Evolutionary conservation across 176 grass and related monocot genomes (phyloP).

Genomic region (Tillandsia leiboldiana): DNA sequence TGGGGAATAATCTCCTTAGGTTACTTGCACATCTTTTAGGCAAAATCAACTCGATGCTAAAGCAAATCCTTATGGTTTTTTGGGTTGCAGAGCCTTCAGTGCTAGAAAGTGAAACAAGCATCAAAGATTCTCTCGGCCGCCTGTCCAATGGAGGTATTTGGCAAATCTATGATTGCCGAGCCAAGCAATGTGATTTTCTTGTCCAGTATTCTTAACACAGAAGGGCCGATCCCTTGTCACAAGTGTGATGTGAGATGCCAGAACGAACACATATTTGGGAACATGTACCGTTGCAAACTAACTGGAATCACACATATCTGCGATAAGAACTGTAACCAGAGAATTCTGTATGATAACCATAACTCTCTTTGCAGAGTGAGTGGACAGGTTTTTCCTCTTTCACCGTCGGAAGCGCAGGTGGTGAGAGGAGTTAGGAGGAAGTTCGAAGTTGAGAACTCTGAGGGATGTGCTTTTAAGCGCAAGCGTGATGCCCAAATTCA

Average conservation of each 20-base stretch:
- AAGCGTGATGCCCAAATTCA: slow-evolving; percentile 60
- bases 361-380: slow-evolving; percentile 89
- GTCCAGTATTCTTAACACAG: slow-evolving; percentile 84
- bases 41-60: slow-evolving; percentile 30
- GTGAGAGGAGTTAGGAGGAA: slow-evolving; percentile 95
- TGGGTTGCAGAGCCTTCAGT: slow-evolving; percentile 71
- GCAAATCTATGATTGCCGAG: slow-evolving; percentile 88
- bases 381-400: slow-evolving; percentile 78
- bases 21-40: background rate
- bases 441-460: slow-evolving; percentile 61
- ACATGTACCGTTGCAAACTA: slow-evolving; percentile 94
- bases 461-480: slow-evolving; percentile 83
- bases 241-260: slow-evolving; percentile 95
- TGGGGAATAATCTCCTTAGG: background rate
- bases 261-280: slow-evolving; percentile 87
- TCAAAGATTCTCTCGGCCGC: slow-evolving; percentile 8
- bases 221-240: slow-evolving; percentile 66
- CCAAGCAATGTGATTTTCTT: slow-evolving; percentile 96
- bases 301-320: slow-evolving; percentile 84
- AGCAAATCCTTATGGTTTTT: slow-evolving; percentile 43
- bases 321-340: slow-evolving; percentile 96
- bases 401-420: slow-evolving; percentile 61
- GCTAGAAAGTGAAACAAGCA: slow-evolving; percentile 22
- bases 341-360: slow-evolving; percentile 96
- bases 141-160: slow-evolving; percentile 88